Percentiles rank a stretch among this genome's conserved stretches.
phyloP scores from a whole-genome alignment of 164 flowering plant genomes.

The Amborella trichopoda region DNA sequence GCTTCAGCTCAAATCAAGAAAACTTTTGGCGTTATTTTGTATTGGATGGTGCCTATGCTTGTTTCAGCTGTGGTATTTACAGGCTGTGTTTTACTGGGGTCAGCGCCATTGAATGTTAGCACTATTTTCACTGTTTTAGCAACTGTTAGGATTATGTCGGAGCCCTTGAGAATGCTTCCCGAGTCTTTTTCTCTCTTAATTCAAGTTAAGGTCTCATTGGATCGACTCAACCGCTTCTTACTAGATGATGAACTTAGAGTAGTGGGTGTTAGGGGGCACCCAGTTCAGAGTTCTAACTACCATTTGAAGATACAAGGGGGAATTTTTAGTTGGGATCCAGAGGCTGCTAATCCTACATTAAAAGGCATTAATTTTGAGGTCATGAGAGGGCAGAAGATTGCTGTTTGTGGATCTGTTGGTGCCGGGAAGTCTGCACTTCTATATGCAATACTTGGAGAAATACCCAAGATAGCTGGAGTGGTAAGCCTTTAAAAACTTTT shows the following conservation, averaged over 20 bases:
- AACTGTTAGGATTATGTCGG: constrained; percentile 42
- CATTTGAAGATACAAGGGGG: constrained; percentile 28
- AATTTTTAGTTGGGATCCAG: constrained; percentile 52
- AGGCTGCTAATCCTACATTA: constrained; percentile 23
- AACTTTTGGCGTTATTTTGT: constrained; percentile 30
- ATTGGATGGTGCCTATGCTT: constrained; percentile 76
- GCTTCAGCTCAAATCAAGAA: constrained; percentile 25
- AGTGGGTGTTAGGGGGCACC: constrained; percentile 9
- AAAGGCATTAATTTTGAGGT: constrained; percentile 30
- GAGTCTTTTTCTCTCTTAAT: constrained; percentile 55
- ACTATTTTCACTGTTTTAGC: constrained; percentile 78
- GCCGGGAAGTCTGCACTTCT: constrained; percentile 82
- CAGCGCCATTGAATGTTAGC: constrained; percentile 52
- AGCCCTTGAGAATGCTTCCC: constrained; percentile 66
- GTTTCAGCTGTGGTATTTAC: constrained; percentile 56
- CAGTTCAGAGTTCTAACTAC: constrained; percentile 1
- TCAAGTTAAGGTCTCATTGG: constrained; percentile 72
- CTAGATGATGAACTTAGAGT: constrained; percentile 50
- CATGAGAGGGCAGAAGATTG: constrained; percentile 48
- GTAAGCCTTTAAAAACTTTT: constrained; percentile 56
- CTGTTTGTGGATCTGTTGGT: constrained; percentile 88
- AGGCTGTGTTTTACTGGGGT: constrained; percentile 33
- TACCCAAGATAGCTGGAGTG: constrained; percentile 57
- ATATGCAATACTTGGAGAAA: constrained; percentile 74
- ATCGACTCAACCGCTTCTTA: constrained; percentile 44